Evolutionary conservation across 805 yeast species (phyloP), one percentile per base, ranked within the genome.

Genomic region (Candida methanosorbosa): DNA sequence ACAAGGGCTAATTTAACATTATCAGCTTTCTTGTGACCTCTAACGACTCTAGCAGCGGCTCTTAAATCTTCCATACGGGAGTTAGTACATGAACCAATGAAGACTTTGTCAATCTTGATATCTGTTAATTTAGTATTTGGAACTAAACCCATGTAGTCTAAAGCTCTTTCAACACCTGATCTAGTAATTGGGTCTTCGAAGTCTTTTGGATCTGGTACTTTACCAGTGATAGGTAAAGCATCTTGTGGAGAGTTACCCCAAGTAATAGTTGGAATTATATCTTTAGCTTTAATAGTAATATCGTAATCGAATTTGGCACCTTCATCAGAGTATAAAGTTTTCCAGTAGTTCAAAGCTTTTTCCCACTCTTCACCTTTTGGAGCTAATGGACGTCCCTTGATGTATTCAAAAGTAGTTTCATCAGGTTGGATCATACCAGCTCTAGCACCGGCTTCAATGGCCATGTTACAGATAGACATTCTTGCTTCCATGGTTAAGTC

Each of bases 231-330:
- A 40, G 98, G 97, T 44, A 92, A 68, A 31, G 97, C 97, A 57
- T 92, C 98, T 65, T 92, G 97, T 22, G 98, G 98, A 50, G 97
- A 90, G 48, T 92, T 92, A 68, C 98, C 98, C 98, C 98, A 92
- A 18, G 98, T 92, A 42, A 92, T 86, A 18, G 98, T 92, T 47
- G 98, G 98, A 34, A 83, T 76, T 40, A 92, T 79, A 50, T 90
- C 97, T 18, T 70, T 63, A 35, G 94, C 95, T 45, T 80, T 68
- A 57, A 92, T 83, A 30, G 68, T 65, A 48, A 92, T 79, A 48
- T 85, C 95, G 46, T 73, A 63, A 55, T 92, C 98, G 47, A 88
- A 92, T 40, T 71, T 64, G 20, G 98, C 97, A 51, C 84, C 96
- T 39, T 79, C 83, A 55, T 92, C 98, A 18, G 94, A 70, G 51